Evolutionary conservation across 176 grass and related monocot genomes (phyloP).

Genomic region (Oryza meridionalis): DNA sequence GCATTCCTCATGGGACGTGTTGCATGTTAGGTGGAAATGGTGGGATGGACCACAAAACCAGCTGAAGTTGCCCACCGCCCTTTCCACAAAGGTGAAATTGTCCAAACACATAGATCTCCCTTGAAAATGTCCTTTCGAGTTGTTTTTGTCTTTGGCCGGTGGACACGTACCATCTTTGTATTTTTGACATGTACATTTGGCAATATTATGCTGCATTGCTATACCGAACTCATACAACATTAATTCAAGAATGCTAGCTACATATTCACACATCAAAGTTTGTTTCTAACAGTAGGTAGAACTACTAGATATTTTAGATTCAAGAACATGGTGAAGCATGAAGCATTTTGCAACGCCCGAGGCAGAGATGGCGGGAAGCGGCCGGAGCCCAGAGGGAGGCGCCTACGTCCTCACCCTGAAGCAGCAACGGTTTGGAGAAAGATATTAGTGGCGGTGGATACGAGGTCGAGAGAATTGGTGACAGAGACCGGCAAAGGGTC

Average conservation of each 20-base stretch:
- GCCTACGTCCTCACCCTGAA: no score
- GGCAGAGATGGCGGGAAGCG: no score
- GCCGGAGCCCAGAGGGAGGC: no score
- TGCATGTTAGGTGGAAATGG: slow-evolving; percentile 27
- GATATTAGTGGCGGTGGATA: no score
- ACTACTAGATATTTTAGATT: no score
- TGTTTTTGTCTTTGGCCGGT: slow-evolving; percentile 15
- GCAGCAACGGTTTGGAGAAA: no score
- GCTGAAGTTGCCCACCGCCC: slow-evolving; percentile 15
- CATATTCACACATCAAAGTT: not conserved
- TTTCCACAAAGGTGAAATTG: slow-evolving; percentile 12
- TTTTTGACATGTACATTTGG: not conserved
- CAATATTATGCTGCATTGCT: not conserved
- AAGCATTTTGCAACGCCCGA: no score
- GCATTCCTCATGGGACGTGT: not conserved
- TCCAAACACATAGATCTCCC: slow-evolving; percentile 33
- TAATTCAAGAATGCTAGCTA: not conserved
- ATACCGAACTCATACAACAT: not conserved
- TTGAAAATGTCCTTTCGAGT: not conserved
- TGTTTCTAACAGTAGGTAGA: not conserved
- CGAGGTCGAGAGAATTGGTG: no score
- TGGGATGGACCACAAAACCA: slow-evolving; percentile 28
- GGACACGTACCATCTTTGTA: not conserved
- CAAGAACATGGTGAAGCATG: no score
- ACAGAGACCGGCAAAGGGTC: no score